Percentiles rank a stretch among this genome's conserved stretches.
These are phyloP conservation scores for Lasiodiplodia sp. DNA, from an alignment of 2,329 filamentous ascomycete species.

Conservation along the genomic window DNA sequence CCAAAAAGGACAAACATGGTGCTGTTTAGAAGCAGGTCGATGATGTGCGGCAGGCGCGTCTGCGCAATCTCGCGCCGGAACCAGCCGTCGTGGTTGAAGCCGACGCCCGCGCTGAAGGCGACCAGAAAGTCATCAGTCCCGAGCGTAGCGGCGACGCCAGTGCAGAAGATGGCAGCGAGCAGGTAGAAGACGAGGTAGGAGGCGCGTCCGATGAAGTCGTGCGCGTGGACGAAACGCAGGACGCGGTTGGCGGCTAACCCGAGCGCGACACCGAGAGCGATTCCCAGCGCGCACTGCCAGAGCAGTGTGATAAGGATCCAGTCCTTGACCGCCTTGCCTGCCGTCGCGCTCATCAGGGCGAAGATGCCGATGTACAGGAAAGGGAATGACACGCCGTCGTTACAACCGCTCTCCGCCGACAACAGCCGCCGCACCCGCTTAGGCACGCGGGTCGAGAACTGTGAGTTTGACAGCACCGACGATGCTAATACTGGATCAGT, in stretches of 20 bases:
- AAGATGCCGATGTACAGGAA: conserved; percentile 63
- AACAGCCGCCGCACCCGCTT: conserved; percentile 60
- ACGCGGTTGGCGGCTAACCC: conserved; percentile 57
- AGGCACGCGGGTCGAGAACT: conserved; percentile 61
- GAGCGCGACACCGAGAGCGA: conserved; percentile 56
- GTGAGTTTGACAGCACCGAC: conserved; percentile 60
- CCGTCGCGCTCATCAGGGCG: conserved; percentile 49
- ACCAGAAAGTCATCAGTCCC: conserved; percentile 65
- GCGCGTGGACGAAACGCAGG: conserved; percentile 56
- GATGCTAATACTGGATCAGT: conserved; percentile 65
- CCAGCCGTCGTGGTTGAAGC: conserved; percentile 63
- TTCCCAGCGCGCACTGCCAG: conserved; percentile 62
- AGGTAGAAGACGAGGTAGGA: conserved; percentile 65
- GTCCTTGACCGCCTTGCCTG: conserved; percentile 54
- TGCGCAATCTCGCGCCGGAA: conserved; percentile 52
- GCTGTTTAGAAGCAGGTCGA: conserved; percentile 64
- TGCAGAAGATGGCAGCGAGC: conserved; percentile 59
- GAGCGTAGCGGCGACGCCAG: conserved; percentile 60
- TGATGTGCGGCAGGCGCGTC: conserved; percentile 57
- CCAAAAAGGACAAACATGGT: conserved; percentile 65
- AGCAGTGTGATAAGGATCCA: conserved; percentile 63
- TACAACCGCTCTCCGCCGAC: conserved; percentile 63
- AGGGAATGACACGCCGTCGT: conserved; percentile 64
- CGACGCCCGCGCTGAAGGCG: conserved; percentile 62
- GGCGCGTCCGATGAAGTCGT: conserved; percentile 56